A percentile compares a stretch with the other conserved stretches of the same genome.
Evolutionary conservation across 495 filamentous ascomycete species (phyloP).

Genomic region (Acidiella bohemica): DNA sequence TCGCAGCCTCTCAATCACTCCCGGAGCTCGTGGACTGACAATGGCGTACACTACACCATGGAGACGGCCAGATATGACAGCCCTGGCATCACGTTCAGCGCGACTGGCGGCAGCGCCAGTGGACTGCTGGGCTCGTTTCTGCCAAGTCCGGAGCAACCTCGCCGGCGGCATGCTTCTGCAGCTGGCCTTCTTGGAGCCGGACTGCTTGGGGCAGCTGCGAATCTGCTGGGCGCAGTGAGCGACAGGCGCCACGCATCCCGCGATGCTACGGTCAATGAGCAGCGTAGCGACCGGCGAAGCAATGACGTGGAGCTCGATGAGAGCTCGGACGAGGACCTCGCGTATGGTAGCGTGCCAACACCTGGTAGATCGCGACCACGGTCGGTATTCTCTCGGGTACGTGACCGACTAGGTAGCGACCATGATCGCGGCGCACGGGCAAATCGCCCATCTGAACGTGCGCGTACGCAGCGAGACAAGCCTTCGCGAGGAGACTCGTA

Average conservation of each 20-base stretch:
- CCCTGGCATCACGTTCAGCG: constrained; percentile 5
- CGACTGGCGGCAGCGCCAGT: not conserved
- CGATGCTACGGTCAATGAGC: not conserved
- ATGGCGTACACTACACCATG: constrained; percentile 10
- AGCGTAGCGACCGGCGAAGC: not conserved
- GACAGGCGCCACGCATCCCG: not conserved
- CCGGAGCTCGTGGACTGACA: constrained; percentile 7
- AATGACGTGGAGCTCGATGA: not conserved
- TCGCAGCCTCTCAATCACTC: constrained; percentile 5
- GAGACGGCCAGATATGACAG: constrained; percentile 6
- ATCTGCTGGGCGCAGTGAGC: not conserved
- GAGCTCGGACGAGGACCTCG: not conserved
- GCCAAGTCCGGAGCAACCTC: too few species aligned
- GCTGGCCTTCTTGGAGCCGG: not conserved
- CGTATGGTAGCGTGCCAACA: not conserved
- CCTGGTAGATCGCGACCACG: not conserved
- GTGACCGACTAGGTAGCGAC: too few species aligned
- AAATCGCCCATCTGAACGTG: too few species aligned
- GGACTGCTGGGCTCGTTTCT: not conserved
- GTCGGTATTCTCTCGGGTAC: constrained; percentile 5
- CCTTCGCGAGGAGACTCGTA: too few species aligned
- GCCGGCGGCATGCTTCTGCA: too few species aligned
- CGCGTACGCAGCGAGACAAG: too few species aligned
- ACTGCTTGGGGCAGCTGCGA: not conserved
- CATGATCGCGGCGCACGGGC: too few species aligned